Evolutionary conservation across 148 eudicot genomes (phyloP).

Genomic region (Vaccinium vitisidaea): DNA sequence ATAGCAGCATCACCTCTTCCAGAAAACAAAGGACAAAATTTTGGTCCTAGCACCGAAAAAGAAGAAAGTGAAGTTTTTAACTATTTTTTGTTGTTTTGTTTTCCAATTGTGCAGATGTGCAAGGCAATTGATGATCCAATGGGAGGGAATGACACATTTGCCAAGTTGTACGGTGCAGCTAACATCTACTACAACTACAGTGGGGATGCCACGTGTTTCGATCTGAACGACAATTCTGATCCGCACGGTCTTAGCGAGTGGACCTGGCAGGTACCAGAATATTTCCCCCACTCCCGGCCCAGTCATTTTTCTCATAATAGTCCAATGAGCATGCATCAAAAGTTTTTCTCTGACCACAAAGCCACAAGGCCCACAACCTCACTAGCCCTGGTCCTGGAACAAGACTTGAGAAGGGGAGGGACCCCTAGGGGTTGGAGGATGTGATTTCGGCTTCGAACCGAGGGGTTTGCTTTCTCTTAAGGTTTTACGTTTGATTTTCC

Average conservation of each 20-base stretch:
- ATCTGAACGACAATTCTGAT: conserved; percentile 42
- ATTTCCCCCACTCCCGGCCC: background rate
- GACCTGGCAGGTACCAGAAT: conserved; percentile 69
- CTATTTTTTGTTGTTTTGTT: background rate
- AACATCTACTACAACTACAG: conserved; percentile 71
- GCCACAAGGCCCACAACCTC: background rate
- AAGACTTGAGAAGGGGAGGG: background rate
- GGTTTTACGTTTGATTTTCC: no score
- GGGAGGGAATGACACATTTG: conserved; percentile 55
- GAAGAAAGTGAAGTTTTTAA: background rate
- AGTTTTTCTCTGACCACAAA: background rate
- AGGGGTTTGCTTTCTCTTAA: no score
- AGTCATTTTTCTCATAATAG: no score
- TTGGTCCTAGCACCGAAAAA: background rate
- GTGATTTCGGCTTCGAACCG: no score
- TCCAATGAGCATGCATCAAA: background rate
- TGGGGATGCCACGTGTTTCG: conserved; percentile 57
- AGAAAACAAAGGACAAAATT: no score
- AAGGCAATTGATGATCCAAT: conserved; percentile 70
- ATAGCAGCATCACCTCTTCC: no score
- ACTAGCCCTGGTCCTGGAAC: background rate
- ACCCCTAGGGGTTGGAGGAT: no score
- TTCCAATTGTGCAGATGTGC: conserved; percentile 57
- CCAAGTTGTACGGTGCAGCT: conserved; percentile 66
- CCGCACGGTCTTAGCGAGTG: conserved; percentile 65